These are phyloP conservation scores for Ganoderma multipileum DNA, from an alignment of 1,284 basidiomycete species.

Conservation along the genomic window DNA sequence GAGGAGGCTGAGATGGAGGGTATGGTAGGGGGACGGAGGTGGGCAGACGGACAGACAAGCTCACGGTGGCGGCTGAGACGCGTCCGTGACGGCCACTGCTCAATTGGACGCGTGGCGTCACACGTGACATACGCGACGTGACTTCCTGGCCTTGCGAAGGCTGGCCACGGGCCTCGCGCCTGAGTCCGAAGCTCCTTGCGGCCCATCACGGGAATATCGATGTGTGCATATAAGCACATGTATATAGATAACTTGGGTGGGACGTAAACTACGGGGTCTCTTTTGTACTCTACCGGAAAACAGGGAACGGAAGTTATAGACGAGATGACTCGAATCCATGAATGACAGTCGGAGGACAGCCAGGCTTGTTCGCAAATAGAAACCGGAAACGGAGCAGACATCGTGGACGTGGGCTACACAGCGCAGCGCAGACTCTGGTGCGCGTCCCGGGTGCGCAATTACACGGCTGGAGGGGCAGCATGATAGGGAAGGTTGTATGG, in stretches of 20 bases:
- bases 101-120: conserved; percentile 25
- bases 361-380: conserved; percentile 5
- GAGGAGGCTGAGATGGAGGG: background rate
- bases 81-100: conserved; percentile 16
- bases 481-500: conserved; percentile 12
- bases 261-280: conserved; percentile 27
- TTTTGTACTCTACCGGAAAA: conserved; percentile 25
- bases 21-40: background rate
- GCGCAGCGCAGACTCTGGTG: background rate
- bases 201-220: background rate
- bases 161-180: background rate
- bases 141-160: background rate
- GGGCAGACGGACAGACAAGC: background rate
- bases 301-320: conserved; percentile 6
- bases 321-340: conserved; percentile 20
- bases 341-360: conserved; percentile 11
- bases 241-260: conserved; percentile 27
- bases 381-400: conserved; percentile 7
- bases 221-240: conserved; percentile 27
- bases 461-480: background rate
- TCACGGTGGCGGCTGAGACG: background rate
- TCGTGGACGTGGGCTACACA: background rate
- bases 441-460: background rate
- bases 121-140: conserved; percentile 23
- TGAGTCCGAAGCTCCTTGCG: background rate